Conservation (phyloP, 148 eudicot species). For the Chenopodium quinoa region DNA sequence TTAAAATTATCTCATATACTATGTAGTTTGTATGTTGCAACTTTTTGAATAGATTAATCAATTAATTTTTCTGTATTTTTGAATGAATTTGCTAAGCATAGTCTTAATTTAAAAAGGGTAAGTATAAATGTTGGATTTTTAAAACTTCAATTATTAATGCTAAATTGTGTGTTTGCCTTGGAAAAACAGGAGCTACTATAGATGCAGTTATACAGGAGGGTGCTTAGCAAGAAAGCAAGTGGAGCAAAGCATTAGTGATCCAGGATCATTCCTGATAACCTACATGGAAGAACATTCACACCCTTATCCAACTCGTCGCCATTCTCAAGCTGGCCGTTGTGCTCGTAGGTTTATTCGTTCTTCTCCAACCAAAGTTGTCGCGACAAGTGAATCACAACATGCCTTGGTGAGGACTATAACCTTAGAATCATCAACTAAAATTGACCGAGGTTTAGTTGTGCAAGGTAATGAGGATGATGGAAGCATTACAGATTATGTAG, state of each 20-base stretch:
- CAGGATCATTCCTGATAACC: conserved; percentile 48
- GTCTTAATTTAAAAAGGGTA: too few species aligned
- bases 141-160: too few species aligned
- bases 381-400: background rate
- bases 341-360: conserved; percentile 5
- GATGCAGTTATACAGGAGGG: conserved; percentile 73
- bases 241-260: conserved; percentile 54
- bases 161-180: background rate
- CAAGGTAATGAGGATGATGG: background rate
- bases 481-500: background rate
- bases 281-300: conserved; percentile 81
- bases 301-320: conserved; percentile 63
- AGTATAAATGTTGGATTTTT: too few species aligned
- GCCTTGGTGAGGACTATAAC: background rate
- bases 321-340: conserved; percentile 68
- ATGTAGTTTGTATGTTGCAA: too few species aligned
- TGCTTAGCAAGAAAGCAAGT: conserved; percentile 86
- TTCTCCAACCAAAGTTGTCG: background rate
- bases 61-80: too few species aligned
- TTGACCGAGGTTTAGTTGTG: background rate
- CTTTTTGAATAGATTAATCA: too few species aligned
- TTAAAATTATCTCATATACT: too few species aligned
- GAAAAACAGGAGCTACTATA: conserved; percentile 66
- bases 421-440: background rate
- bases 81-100: too few species aligned